A percentile compares a stretch with the other conserved stretches of the same genome.
These are phyloP conservation scores for Trichomonascaceae sp. DNA, from an alignment of 1,139 yeast species.

Conservation along the genomic window DNA sequence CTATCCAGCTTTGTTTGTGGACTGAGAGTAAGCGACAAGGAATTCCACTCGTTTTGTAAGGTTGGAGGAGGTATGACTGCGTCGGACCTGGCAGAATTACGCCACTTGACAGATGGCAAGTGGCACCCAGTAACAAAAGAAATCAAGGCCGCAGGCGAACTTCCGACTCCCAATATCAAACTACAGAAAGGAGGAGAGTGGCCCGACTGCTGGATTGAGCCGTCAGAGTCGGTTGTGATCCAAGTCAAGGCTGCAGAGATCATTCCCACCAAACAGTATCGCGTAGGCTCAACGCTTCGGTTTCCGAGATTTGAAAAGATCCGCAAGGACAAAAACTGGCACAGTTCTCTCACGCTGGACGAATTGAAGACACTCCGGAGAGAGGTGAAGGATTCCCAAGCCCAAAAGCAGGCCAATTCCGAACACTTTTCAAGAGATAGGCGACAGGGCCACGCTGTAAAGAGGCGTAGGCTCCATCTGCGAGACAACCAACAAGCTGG, in stretches of 20 bases:
- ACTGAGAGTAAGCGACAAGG: constrained; percentile 30
- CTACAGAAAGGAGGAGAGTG: constrained; percentile 24
- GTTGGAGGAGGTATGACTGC: constrained; percentile 77
- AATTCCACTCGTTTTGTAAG: constrained; percentile 53
- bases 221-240: constrained; percentile 63
- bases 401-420: constrained; percentile 5
- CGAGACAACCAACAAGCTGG: constrained; percentile 7
- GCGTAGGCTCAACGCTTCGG: constrained; percentile 57
- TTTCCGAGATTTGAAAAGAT: constrained; percentile 62
- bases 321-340: constrained; percentile 54
- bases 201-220: constrained; percentile 72
- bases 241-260: constrained; percentile 77
- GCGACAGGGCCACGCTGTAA: constrained; percentile 2
- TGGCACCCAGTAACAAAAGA: too few species aligned
- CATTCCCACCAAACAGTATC: constrained; percentile 39
- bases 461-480: constrained; percentile 4
- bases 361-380: constrained; percentile 27
- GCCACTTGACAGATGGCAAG: constrained; percentile 41
- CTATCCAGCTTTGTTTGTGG: constrained; percentile 65
- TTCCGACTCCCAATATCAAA: constrained; percentile 18
- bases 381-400: constrained; percentile 9
- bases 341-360: constrained; percentile 42
- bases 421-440: too few species aligned
- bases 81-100: constrained; percentile 48
- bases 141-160: constrained; percentile 12